Evolutionary conservation across 106 monocot genomes (phyloP).

Genomic region (Dendrobium huoshanense): DNA sequence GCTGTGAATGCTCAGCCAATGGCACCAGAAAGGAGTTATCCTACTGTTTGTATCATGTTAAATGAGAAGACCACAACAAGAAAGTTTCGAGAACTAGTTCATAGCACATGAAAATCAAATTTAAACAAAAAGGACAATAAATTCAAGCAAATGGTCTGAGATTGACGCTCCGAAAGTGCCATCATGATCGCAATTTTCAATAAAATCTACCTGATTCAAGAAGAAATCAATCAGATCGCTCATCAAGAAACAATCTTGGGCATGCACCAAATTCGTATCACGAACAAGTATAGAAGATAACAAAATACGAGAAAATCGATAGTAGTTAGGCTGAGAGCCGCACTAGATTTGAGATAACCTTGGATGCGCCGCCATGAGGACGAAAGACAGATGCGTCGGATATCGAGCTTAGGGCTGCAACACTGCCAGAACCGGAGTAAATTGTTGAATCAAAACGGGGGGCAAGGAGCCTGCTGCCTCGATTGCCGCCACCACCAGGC

Average conservation of each 20-base stretch:
- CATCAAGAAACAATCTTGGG: background rate
- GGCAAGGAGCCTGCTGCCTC: conserved; percentile 35
- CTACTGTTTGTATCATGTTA: background rate
- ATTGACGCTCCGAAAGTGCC: background rate
- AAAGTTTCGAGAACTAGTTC: background rate
- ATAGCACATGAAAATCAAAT: background rate
- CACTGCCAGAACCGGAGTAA: conserved; percentile 15
- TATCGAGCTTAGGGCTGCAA: conserved; percentile 3
- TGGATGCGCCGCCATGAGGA: conserved; percentile 45
- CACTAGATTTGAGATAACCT: conserved; percentile 5
- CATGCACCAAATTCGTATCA: background rate
- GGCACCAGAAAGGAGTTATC: background rate
- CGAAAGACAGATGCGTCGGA: conserved; percentile 21
- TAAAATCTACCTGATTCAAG: background rate
- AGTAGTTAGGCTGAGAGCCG: conserved; percentile 3
- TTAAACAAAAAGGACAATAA: background rate
- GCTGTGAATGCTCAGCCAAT: background rate
- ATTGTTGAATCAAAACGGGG: conserved; percentile 44
- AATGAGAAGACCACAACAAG: background rate
- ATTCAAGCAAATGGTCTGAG: background rate
- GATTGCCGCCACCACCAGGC: conserved; percentile 76
- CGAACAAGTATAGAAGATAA: background rate
- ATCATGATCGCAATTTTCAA: conserved; percentile 1
- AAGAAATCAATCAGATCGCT: conserved; percentile 2
- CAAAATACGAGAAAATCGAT: background rate